These are phyloP conservation scores for Cladosporium cucumerinum DNA, from an alignment of 2,329 filamentous ascomycete genomes.

Conservation along the genomic window DNA sequence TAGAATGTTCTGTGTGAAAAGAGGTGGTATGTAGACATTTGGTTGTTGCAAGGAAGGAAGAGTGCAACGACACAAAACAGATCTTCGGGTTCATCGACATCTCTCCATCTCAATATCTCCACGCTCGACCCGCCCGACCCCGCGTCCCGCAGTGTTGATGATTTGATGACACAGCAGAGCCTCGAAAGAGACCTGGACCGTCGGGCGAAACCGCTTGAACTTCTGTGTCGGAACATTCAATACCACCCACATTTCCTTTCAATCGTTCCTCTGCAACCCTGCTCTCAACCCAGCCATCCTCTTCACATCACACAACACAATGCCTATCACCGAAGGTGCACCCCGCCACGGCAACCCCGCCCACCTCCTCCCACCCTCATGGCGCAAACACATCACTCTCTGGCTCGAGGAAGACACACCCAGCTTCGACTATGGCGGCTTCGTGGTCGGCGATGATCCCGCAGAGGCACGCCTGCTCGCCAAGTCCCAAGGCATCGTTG, in stretches of 20 bases:
- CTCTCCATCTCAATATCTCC: too few relatives aligned
- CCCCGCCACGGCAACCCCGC: slow-evolving; percentile 57
- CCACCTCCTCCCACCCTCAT: slow-evolving; percentile 79
- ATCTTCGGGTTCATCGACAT: too few relatives aligned
- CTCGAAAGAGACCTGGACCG: neutral
- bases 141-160: neutral
- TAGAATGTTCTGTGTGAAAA: neutral
- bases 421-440: slow-evolving; percentile 94
- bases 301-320: slow-evolving; percentile 17
- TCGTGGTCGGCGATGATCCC: slow-evolving; percentile 75
- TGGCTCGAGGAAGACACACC: slow-evolving; percentile 98
- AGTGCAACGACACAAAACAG: too few relatives aligned
- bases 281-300: neutral
- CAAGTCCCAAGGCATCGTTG: slow-evolving; percentile 71
- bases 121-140: neutral
- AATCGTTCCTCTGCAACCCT: neutral
- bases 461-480: slow-evolving; percentile 53
- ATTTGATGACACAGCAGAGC: neutral
- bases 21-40: neutral
- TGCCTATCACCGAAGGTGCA: slow-evolving; percentile 49
- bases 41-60: too few relatives aligned
- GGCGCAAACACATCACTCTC: slow-evolving; percentile 72
- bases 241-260: neutral
- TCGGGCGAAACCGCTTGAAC: neutral
- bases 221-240: neutral